Evolutionary conservation across 345 rosid species (phyloP).

Genomic region (Hibiscus tridactylites): DNA sequence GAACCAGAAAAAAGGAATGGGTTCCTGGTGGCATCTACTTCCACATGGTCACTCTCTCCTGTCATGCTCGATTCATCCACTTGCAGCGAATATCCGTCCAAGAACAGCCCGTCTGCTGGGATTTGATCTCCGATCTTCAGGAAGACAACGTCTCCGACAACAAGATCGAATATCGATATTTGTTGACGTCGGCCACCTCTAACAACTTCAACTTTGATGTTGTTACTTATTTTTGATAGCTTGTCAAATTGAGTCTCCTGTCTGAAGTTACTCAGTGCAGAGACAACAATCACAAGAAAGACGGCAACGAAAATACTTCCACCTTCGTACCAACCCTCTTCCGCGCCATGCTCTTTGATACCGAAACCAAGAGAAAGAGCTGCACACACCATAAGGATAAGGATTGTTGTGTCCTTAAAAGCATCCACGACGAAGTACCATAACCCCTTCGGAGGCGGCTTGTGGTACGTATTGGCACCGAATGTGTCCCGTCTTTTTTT

Average conservation of each 20-base stretch:
- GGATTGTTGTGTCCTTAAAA: constrained; percentile 50
- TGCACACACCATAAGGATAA: constrained; percentile 44
- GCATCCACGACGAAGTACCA: constrained; percentile 49
- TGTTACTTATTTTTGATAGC: constrained; percentile 40
- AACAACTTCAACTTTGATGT: constrained; percentile 42
- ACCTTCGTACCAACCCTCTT: constrained; percentile 61
- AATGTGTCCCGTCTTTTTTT: constrained; percentile 28
- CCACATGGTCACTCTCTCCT: constrained; percentile 41
- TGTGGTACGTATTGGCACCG: constrained; percentile 50
- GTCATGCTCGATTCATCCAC: constrained; percentile 53
- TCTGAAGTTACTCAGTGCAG: constrained; percentile 44
- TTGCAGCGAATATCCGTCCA: constrained; percentile 34
- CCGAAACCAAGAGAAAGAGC: constrained; percentile 42
- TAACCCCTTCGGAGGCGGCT: constrained; percentile 56
- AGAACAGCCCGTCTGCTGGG: constrained; percentile 54
- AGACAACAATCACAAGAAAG: constrained; percentile 38
- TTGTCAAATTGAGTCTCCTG: constrained; percentile 43
- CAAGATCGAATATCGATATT: constrained; percentile 45
- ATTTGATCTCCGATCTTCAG: constrained; percentile 51
- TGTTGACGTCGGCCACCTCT: constrained; percentile 32
- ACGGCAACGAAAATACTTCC: constrained; percentile 50
- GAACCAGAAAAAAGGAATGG: constrained; percentile 52
- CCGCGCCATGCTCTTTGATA: constrained; percentile 37
- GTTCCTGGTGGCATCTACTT: constrained; percentile 23
- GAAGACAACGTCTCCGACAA: constrained; percentile 54